A percentile compares a stretch with the other conserved stretches of the same genome.
These are phyloP conservation scores for Rutstroemia sp. DNA, from an alignment of 2,329 filamentous ascomycete species.

Conservation along the genomic window DNA sequence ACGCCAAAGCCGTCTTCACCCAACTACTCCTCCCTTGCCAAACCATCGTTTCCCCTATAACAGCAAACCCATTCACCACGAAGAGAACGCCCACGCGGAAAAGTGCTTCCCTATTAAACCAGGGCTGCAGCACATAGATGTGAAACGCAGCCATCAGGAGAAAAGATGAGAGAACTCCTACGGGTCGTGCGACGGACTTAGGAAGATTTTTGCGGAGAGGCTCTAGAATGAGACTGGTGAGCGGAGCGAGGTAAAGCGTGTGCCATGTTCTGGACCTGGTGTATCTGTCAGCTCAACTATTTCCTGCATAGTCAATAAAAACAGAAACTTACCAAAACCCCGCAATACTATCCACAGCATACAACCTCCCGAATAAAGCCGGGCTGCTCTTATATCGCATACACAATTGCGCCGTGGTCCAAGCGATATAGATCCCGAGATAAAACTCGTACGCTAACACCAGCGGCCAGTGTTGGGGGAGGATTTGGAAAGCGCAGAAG, in stretches of 20 bases:
- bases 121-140: slow-evolving; percentile 31
- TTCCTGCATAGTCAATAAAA: too few relatives aligned
- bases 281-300: not conserved
- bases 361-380: slow-evolving; percentile 35
- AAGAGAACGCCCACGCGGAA: slow-evolving; percentile 33
- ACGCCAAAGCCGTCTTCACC: slow-evolving; percentile 28
- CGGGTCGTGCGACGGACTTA: slow-evolving; percentile 27
- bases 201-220: slow-evolving; percentile 31
- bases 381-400: slow-evolving; percentile 33
- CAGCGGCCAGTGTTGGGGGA: slow-evolving; percentile 31
- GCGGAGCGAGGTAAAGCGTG: slow-evolving; percentile 35
- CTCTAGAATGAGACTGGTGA: slow-evolving; percentile 32
- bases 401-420: slow-evolving; percentile 32
- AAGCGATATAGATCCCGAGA: slow-evolving; percentile 34
- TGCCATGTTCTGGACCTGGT: slow-evolving; percentile 35
- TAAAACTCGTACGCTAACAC: slow-evolving; percentile 33
- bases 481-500: slow-evolving; percentile 30
- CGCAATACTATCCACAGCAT: slow-evolving; percentile 30
- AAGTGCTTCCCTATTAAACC: slow-evolving; percentile 28
- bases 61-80: slow-evolving; percentile 33
- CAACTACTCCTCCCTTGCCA: slow-evolving; percentile 32
- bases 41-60: slow-evolving; percentile 27
- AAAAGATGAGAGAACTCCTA: slow-evolving; percentile 33
- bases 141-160: slow-evolving; percentile 35
- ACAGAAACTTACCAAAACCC: slow-evolving; percentile 34